Conservation (phyloP, 2,329 filamentous ascomycete genomes). For the Microdochium paspali region DNA sequence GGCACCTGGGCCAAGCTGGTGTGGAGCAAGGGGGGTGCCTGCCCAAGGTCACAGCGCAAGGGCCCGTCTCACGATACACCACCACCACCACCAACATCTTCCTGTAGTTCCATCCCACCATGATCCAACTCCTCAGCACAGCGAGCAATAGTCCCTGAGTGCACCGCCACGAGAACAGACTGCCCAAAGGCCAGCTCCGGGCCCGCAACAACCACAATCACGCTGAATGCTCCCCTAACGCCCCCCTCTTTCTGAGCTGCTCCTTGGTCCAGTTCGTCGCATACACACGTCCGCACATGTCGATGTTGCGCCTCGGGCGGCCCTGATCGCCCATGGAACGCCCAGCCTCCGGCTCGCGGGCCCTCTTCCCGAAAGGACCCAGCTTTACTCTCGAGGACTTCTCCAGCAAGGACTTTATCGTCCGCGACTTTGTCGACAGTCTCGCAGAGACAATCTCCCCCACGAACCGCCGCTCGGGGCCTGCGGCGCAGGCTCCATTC, state of each 20-base stretch:
- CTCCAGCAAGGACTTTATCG: constrained; percentile 87
- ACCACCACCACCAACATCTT: too few relatives aligned
- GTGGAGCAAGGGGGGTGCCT: neutral
- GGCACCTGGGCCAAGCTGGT: neutral
- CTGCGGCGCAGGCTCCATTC: constrained; percentile 57
- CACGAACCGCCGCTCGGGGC: constrained; percentile 68
- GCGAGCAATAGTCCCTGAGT: too few relatives aligned
- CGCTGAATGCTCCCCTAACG: too few relatives aligned
- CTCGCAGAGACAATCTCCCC: constrained; percentile 79
- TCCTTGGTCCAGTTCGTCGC: neutral
- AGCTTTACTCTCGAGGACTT: constrained; percentile 84
- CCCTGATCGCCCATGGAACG: constrained; percentile 26
- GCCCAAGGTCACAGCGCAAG: neutral
- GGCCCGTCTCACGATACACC: neutral
- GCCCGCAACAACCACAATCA: too few relatives aligned
- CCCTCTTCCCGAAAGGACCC: constrained; percentile 68
- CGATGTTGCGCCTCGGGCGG: neutral
- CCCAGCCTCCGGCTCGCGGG: constrained; percentile 41
- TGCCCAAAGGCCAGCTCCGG: too few relatives aligned
- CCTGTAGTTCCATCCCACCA: too few relatives aligned
- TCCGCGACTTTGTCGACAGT: constrained; percentile 92
- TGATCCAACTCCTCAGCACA: too few relatives aligned
- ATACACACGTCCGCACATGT: neutral
- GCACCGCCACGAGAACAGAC: too few relatives aligned
- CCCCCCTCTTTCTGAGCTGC: too few relatives aligned